Percentiles rank a stretch among this genome's conserved stretches.
phyloP scores from a whole-genome alignment of 148 eudicot genomes.

The Amaranthus hypochondriacus region DNA sequence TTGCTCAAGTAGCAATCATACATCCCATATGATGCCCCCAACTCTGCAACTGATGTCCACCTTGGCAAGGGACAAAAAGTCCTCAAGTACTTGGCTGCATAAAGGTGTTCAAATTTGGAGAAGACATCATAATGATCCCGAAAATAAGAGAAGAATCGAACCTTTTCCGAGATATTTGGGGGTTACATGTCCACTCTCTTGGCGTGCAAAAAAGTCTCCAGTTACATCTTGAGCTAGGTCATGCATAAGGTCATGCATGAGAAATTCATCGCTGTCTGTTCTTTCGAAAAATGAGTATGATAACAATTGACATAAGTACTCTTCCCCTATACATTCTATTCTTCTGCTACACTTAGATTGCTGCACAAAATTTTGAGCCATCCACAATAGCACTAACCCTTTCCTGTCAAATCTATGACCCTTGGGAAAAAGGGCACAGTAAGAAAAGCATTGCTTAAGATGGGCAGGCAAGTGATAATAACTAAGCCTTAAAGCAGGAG shows the following conservation, averaged over 20 bases:
- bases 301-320: not conserved
- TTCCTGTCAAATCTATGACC: not conserved
- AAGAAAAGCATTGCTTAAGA: slow-evolving; percentile 14
- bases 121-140: not conserved
- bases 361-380: slow-evolving; percentile 13
- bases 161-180: not conserved
- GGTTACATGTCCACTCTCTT: not conserved
- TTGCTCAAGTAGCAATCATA: not conserved
- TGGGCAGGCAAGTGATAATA: slow-evolving; percentile 11
- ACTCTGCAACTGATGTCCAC: no score
- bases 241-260: slow-evolving; percentile 9
- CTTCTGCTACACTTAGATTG: not conserved
- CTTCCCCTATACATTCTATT: slow-evolving; percentile 1
- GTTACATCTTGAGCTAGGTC: not conserved
- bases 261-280: not conserved
- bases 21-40: no score
- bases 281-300: not conserved
- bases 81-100: not conserved
- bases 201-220: not conserved
- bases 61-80: not conserved
- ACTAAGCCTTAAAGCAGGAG: slow-evolving; percentile 15
- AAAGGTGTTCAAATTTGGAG: slow-evolving; percentile 1
- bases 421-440: slow-evolving; percentile 19
- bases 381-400: slow-evolving; percentile 14
- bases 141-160: slow-evolving; percentile 3